phyloP scores from a whole-genome alignment of 2,329 filamentous ascomycete genomes.

The Pseudovirgaria hyperparasitica region DNA sequence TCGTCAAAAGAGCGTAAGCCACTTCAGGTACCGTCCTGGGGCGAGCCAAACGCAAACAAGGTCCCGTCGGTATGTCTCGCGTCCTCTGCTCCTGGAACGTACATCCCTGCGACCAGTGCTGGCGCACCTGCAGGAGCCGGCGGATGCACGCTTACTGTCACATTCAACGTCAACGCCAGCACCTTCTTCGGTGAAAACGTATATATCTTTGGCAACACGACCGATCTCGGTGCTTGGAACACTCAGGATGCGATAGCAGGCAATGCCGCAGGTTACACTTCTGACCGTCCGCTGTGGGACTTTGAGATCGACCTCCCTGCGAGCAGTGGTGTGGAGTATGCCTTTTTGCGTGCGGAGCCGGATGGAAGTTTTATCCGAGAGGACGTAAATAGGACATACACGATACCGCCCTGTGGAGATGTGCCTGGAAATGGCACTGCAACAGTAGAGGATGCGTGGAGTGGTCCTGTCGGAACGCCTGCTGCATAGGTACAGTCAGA shows the following conservation, averaged over 20 bases:
- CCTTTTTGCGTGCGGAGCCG: slow-evolving; percentile 29
- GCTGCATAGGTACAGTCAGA: too few relatives aligned
- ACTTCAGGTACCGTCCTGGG: slow-evolving; percentile 44
- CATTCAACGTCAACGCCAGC: slow-evolving; percentile 32
- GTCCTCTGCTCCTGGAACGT: slow-evolving; percentile 25
- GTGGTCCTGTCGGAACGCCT: slow-evolving; percentile 4
- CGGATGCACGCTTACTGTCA: slow-evolving; percentile 16
- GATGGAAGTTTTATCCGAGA: slow-evolving; percentile 31
- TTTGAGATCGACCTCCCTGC: slow-evolving; percentile 24
- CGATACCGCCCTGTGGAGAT: slow-evolving; percentile 16
- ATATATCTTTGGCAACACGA: slow-evolving; percentile 26
- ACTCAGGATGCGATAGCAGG: slow-evolving; percentile 22
- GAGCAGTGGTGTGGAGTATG: slow-evolving; percentile 24
- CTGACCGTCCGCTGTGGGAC: slow-evolving; percentile 29
- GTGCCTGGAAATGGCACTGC: slow-evolving; percentile 18
- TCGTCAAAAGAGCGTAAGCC: slow-evolving; percentile 45
- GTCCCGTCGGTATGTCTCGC: slow-evolving; percentile 39
- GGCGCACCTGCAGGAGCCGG: slow-evolving; percentile 8
- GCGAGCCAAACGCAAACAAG: slow-evolving; percentile 29
- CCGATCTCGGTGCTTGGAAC: slow-evolving; percentile 29
- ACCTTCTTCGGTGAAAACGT: slow-evolving; percentile 37
- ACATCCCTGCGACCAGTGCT: slow-evolving; percentile 17
- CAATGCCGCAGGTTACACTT: slow-evolving; percentile 26
- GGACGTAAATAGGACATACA: slow-evolving; percentile 25
- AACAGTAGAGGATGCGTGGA: slow-evolving; percentile 28